These are phyloP conservation scores for Clonostachys sp. DNA, from an alignment of 2,329 filamentous ascomycete genomes.

Conservation along the genomic window DNA sequence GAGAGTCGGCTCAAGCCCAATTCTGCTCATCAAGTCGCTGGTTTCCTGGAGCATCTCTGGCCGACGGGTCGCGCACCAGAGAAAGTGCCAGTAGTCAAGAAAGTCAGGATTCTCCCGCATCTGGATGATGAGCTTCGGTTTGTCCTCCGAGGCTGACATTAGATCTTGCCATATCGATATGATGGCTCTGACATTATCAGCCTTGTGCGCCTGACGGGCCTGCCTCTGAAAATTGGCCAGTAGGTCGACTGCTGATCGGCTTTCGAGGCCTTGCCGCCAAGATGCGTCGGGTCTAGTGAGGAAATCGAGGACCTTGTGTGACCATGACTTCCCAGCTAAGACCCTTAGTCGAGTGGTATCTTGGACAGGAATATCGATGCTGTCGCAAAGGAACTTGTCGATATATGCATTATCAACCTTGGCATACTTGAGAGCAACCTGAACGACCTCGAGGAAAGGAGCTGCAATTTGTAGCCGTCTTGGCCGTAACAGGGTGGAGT, in stretches of 20 bases:
- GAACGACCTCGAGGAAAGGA: too few relatives aligned
- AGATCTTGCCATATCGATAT: constrained; percentile 26
- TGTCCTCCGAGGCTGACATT: constrained; percentile 12
- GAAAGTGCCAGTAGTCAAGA: constrained; percentile 32
- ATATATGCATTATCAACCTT: too few relatives aligned
- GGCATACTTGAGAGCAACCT: too few relatives aligned
- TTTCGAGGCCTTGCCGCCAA: neutral
- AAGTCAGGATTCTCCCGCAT: constrained; percentile 25
- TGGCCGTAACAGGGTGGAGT: too few relatives aligned
- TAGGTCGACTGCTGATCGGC: neutral
- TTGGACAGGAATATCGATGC: too few relatives aligned
- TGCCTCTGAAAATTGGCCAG: constrained; percentile 16
- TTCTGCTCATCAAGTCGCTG: constrained; percentile 34
- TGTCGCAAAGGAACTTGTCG: too few relatives aligned
- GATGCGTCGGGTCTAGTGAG: neutral
- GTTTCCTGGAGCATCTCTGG: constrained; percentile 22
- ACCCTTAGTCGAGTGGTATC: too few relatives aligned
- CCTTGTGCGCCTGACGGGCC: constrained; percentile 18
- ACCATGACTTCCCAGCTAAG: too few relatives aligned
- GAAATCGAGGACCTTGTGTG: neutral
- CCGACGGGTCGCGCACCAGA: constrained; percentile 28
- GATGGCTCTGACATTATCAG: constrained; percentile 19
- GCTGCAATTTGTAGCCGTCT: too few relatives aligned
- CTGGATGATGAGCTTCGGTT: constrained; percentile 13
- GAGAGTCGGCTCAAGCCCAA: constrained; percentile 53